A percentile compares a stretch with the other conserved stretches of the same genome.
These are phyloP conservation scores for Pseudocercospora eumusae DNA, from an alignment of 2,329 filamentous ascomycete genomes.

Conservation along the genomic window DNA sequence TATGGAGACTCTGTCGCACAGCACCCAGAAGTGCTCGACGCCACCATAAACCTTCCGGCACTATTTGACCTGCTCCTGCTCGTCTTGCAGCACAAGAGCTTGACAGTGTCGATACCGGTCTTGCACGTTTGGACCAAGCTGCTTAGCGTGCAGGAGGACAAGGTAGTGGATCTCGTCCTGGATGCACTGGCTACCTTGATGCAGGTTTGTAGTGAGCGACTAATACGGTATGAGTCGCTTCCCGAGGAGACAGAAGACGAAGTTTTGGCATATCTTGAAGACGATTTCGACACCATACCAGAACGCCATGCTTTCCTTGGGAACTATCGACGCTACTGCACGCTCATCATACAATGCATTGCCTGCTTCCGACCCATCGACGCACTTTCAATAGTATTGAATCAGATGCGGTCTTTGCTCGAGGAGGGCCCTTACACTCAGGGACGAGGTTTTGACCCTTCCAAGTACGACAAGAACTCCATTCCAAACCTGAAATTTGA, in stretches of 20 bases:
- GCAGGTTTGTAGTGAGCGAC: constrained; percentile 76
- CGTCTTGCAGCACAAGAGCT: constrained; percentile 79
- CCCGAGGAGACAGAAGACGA: constrained; percentile 79
- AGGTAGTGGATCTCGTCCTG: constrained; percentile 62
- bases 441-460: constrained; percentile 61
- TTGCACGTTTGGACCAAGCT: constrained; percentile 87
- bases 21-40: constrained; percentile 63
- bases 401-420: constrained; percentile 71
- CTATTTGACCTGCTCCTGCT: constrained; percentile 78
- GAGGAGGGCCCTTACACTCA: constrained; percentile 70
- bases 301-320: constrained; percentile 93
- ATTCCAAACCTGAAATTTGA: constrained; percentile 77
- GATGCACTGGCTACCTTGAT: constrained; percentile 72
- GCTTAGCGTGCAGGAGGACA: constrained; percentile 69
- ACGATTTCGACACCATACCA: constrained; percentile 92
- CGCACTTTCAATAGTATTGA: constrained; percentile 84
- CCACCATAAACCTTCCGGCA: constrained; percentile 65
- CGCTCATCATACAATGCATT: constrained; percentile 82
- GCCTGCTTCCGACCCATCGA: constrained; percentile 80
- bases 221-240: constrained; percentile 84
- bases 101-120: constrained; percentile 90
- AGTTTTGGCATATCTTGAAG: constrained; percentile 77
- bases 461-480: constrained; percentile 63
- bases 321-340: constrained; percentile 90
- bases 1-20: constrained; percentile 82